Base-by-base conservation (phyloP, 768 basidiomycete genomes). In the Naganishia randhawae region DNA sequence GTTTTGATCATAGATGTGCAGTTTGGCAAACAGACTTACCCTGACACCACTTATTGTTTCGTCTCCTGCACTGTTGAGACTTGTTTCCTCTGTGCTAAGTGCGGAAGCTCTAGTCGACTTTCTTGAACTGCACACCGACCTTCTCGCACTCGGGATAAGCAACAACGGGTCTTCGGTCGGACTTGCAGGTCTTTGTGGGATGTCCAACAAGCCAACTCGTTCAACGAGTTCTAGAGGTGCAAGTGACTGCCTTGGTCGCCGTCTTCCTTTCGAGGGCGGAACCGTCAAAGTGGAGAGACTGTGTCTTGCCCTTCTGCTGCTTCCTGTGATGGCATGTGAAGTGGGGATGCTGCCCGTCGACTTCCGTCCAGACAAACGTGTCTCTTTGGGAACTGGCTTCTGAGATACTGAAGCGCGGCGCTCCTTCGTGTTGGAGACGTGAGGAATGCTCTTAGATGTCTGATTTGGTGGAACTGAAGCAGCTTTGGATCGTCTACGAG, bases 151-250 rank as follows among this genome's bases (percentile, higher is more conserved):
- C n/a, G 57, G 57, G 27, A 61, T 61, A 13, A 61, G 27, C 31
- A 61, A 35, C 57, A 61, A 42, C n/a, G 57, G 57, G 27, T 61
- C 57, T 39, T 61, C 57, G 37, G 57, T 61, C 37, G 57, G 57
- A 61, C 57, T 61, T 41, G 57, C 57, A 37, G 57, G 57, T 17
- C 57, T 35, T 14, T 39, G 17, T 7, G 57, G 57, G n/a, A 61
- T 61, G 27, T 61, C 57, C 57, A 61, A 29, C 16, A 61, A 41
- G 6, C 57, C 57, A 29, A 61, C 57, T 13, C 57, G 35, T 39
- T 61, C 57, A 14, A 61, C 57, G 3, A 61, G 22, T 29, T 61
- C 57, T 9, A 61, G 14, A n/a, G 57, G 57, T 13, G 57, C 57
- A 61, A 61, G 57, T 25, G 57, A 61, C 39, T 61, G 57, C 27